These are phyloP conservation scores for Phaeophleospora eucalypticola DNA, from an alignment of 2,329 filamentous ascomycete species.

Conservation along the genomic window DNA sequence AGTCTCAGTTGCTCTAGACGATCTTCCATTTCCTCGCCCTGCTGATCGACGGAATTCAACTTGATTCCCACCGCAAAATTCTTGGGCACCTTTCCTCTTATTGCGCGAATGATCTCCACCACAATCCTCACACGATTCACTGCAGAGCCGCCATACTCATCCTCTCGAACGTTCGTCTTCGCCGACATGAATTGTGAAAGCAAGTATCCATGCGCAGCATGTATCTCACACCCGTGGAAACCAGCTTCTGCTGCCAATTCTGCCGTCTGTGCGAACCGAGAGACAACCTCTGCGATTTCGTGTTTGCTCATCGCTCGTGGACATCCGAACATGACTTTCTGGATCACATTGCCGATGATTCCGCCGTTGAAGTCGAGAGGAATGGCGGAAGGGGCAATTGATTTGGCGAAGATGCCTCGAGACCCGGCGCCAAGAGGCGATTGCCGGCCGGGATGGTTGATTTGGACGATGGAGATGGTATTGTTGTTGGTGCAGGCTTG, in stretches of 20 bases:
- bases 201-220: slow-evolving; percentile 36
- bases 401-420: slow-evolving; percentile 11
- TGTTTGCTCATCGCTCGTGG: slow-evolving; percentile 12
- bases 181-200: slow-evolving; percentile 37
- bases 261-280: slow-evolving; percentile 23
- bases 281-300: slow-evolving; percentile 12
- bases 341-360: slow-evolving; percentile 10
- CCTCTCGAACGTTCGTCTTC: slow-evolving; percentile 35
- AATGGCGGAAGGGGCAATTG: too few relatives aligned
- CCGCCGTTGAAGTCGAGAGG: too few relatives aligned
- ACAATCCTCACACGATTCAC: slow-evolving; percentile 36
- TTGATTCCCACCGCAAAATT: slow-evolving; percentile 16
- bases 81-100: slow-evolving; percentile 9
- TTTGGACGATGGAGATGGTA: slow-evolving; percentile 13
- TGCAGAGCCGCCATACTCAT: slow-evolving; percentile 37
- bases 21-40: slow-evolving; percentile 14
- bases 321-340: slow-evolving; percentile 9
- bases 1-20: slow-evolving; percentile 8
- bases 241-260: slow-evolving; percentile 30
- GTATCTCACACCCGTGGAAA: slow-evolving; percentile 23
- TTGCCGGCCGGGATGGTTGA: slow-evolving; percentile 19
- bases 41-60: slow-evolving; percentile 17
- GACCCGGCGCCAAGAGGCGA: slow-evolving; percentile 9
- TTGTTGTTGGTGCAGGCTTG: slow-evolving; percentile 7
- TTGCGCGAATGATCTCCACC: slow-evolving; percentile 32